phyloP scores from a whole-genome alignment of 805 yeast genomes.

The Peterozyma xylosa region DNA sequence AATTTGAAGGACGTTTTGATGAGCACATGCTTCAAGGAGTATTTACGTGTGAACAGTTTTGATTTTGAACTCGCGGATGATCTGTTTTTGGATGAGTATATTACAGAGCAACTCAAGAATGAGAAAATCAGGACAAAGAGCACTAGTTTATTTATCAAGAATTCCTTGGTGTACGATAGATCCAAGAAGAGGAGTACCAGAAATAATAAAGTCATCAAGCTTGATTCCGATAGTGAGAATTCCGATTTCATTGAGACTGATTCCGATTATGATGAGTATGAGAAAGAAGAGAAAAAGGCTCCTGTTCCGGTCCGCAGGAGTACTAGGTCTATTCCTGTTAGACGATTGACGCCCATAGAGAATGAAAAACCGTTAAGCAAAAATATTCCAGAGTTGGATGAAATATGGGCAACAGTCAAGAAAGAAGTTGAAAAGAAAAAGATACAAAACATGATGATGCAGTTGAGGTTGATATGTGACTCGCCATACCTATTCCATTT shows the following conservation, averaged over 20 bases:
- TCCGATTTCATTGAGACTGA: slow-evolving; percentile 6
- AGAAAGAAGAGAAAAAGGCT: slow-evolving; percentile 1
- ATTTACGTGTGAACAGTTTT: slow-evolving; percentile 31
- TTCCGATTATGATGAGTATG: slow-evolving; percentile 8
- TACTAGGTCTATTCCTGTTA: background rate
- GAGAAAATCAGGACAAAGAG: background rate
- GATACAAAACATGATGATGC: slow-evolving; percentile 71
- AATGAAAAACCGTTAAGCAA: background rate
- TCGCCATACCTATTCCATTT: slow-evolving; percentile 80
- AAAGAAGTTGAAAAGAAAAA: slow-evolving; percentile 41
- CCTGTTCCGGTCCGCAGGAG: background rate
- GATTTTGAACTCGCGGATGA: slow-evolving; percentile 11
- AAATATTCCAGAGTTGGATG: slow-evolving; percentile 6
- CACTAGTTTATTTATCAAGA: background rate
- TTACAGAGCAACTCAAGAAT: slow-evolving; percentile 24
- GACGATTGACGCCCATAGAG: background rate
- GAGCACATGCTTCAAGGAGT: slow-evolving; percentile 43
- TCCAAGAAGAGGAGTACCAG: slow-evolving; percentile 4
- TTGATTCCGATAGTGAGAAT: slow-evolving; percentile 9
- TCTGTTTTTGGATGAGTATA: slow-evolving; percentile 30
- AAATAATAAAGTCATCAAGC: background rate
- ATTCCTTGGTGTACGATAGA: background rate
- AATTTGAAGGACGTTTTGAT: slow-evolving; percentile 36
- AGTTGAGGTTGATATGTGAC: slow-evolving; percentile 74
- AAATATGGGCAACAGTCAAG: slow-evolving; percentile 22